Base-by-base conservation (phyloP, 768 basidiomycete species). In the Cystobasidiopsis lactophilus region DNA sequence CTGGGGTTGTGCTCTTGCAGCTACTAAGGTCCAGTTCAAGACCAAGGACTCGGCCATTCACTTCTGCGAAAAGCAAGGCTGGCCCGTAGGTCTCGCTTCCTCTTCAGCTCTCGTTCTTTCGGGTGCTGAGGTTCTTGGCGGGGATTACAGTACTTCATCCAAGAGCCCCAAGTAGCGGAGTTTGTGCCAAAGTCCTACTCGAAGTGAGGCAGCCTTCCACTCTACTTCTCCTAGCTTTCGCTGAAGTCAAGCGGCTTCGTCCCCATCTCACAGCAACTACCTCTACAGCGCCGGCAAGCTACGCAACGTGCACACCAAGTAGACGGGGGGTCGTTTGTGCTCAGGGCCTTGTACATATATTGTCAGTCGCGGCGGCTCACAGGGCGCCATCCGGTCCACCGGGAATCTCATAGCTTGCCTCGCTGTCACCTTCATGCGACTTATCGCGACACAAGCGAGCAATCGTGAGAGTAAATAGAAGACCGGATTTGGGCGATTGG, bases 61-160 rank as follows among this genome's bases (percentile, higher is more conserved):
- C 62, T 96, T 95, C 64, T 82, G 86, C 23, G 89, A 93, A 73
- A 93, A 88, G 70, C 91, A 96, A 73, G 91, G 45, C 29, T 47
- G 33, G 30, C 29, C 18, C 10, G 27, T 10, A 23, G 56, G 30
- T 52, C 27, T 39, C 29, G 13, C 19, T 7, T 43, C 39, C 11
- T 16, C 18, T 26, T 53, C 39, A 47, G 33, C 47, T 86, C 63
- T 91, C 86, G 29, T 50, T 33, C 24, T 29, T 48, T 13, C 41
- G 11, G 60, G 1, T 58, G 51, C 54, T 35, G n/a, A n/a, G n/a
- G n/a, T n/a, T n/a, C n/a, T n/a, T n/a, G n/a, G n/a, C n/a, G n/a
- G n/a, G n/a, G n/a, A n/a, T n/a, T n/a, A 48, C 41, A 35, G 53
- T 60, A 50, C 69, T 82, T 80, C 64, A 73, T 95, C 75, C 84